Evolutionary conservation across 768 basidiomycete species (phyloP), one percentile per base, ranked within the genome.

Genomic region (Tubosaeta brunneosetosa): DNA sequence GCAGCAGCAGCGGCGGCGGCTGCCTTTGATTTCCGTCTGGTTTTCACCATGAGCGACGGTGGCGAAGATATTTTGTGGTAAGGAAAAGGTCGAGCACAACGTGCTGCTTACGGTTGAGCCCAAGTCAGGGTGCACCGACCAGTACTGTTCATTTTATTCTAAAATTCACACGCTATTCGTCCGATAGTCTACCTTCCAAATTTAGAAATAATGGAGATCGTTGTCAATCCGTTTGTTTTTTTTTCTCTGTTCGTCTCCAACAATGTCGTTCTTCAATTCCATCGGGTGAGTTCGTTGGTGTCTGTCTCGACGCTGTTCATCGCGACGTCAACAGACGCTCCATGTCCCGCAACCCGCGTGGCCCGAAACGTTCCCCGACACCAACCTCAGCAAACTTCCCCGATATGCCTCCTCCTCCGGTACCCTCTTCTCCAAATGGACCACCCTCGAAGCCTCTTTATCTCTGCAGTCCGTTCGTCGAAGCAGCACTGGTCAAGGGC

Each of bases 401-500:
- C 13, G 78, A 79, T 41, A 73, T 74, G 44, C 70, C 69, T 27
- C 65, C 77, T 37, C 73, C 73, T 19, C 74, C 69, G 31, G 62
- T 68, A 7, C 74, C 74, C 2, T 65, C 74, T 3, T 74, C 77
- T 12, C 77, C 77, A 6, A 53, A 61, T 17, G 57, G 47, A 57
- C 16, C 37, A 4, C 49, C 55, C 3, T 55, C 61, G 19, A 91
- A 89, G 58, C 87, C 90, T 1, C 73, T 97, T 16, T 97, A 95
- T 66, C 79, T 97, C 11, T 95, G 88, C 69, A 88, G 89, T 49
- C 94, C 94, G 3, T 98, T 98, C 68, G 91, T 89, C 50, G 94
- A 95, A 61, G 88, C 93, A 2, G 92, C 95, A 0, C 79, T 98
- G 41, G 94, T 98, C 53, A 97, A 95, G 69, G 95, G 95, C 22